phyloP scores from a whole-genome alignment of 371 early-diverging fungal genomes.

The Rhizopus microsporus region DNA sequence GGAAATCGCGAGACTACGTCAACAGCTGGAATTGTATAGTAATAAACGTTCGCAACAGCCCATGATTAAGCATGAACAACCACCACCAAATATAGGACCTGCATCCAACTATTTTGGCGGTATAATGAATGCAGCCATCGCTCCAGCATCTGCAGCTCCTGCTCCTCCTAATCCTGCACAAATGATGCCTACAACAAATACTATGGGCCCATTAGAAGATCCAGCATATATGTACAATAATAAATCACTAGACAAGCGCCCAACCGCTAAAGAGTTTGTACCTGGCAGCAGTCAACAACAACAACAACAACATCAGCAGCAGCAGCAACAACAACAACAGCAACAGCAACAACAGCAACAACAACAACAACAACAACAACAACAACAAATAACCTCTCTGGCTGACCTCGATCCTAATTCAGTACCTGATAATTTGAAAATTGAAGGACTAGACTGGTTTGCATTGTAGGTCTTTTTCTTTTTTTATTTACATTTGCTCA shows the following conservation, averaged over 20 bases:
- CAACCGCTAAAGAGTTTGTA: too few species aligned
- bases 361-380: conserved; percentile 20
- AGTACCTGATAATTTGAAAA: conserved; percentile 78
- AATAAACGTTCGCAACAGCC: conserved; percentile 6
- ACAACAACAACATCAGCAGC: background rate
- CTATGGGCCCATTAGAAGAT: too few species aligned
- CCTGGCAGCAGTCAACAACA: background rate
- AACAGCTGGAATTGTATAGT: too few species aligned
- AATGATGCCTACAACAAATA: too few species aligned
- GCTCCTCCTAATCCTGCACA: too few species aligned
- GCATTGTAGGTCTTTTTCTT: conserved; percentile 64
- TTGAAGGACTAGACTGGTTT: conserved; percentile 92
- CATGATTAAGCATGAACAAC: background rate
- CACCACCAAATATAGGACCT: conserved; percentile 42
- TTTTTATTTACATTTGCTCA: background rate
- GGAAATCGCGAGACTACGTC: background rate
- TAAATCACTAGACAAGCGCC: too few species aligned
- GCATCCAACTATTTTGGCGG: conserved; percentile 43
- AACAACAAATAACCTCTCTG: conserved; percentile 24
- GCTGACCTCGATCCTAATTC: conserved; percentile 84
- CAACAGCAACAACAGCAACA: too few species aligned
- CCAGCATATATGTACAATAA: too few species aligned
- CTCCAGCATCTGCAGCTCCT: too few species aligned
- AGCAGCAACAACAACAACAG: background rate
- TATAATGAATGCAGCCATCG: conserved; percentile 30